A percentile compares a stretch with the other conserved stretches of the same genome.
phyloP scores from a whole-genome alignment of 345 rosid genomes.

The Lagerstroemia speciosa region DNA sequence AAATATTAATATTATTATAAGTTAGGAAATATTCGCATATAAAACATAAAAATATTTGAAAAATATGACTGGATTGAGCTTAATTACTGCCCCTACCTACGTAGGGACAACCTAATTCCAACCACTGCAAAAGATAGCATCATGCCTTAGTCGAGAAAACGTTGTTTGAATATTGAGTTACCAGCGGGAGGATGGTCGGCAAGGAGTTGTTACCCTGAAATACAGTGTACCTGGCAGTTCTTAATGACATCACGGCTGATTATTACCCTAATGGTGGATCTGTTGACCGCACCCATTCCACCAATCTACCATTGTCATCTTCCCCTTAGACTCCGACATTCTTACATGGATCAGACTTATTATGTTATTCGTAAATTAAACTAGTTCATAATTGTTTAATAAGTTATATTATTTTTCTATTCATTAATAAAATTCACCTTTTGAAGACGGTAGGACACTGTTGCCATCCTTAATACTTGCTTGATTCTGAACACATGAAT shows the following conservation, averaged over 20 bases:
- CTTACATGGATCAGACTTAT: no score
- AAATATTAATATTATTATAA: no score
- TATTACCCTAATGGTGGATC: conserved; percentile 2
- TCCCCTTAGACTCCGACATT: no score
- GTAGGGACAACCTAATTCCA: conserved; percentile 1
- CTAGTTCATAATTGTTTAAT: no score
- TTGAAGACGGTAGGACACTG: no score
- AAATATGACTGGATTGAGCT: neutral
- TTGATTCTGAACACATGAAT: no score
- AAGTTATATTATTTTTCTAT: no score
- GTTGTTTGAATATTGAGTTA: neutral
- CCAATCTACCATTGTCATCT: conserved; percentile 2
- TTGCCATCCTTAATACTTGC: no score
- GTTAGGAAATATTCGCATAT: no score
- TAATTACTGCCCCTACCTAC: neutral
- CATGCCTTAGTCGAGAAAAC: neutral
- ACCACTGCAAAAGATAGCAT: neutral
- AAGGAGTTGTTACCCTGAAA: neutral
- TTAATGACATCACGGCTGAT: neutral
- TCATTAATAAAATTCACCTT: no score
- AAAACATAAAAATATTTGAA: no score
- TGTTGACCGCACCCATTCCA: conserved; percentile 9
- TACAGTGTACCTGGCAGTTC: neutral
- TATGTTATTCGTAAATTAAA: no score
- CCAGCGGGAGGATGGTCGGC: neutral